A percentile compares a stretch with the other conserved stretches of the same genome.
Conservation (phyloP, 768 basidiomycete species). For the Pisolithus orientalis region DNA sequence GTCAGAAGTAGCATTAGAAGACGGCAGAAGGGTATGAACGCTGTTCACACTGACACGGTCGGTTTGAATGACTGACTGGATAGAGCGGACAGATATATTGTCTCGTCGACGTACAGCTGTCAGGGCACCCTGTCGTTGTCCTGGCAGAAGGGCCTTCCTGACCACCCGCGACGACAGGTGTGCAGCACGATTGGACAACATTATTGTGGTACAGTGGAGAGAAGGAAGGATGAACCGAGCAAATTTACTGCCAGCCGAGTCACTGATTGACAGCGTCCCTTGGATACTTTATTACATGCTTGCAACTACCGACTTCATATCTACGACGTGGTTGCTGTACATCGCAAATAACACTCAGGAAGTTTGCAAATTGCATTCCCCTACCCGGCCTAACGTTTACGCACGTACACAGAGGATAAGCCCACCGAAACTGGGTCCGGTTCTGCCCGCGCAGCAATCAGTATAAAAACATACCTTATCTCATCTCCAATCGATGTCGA, state of each 20-base stretch:
- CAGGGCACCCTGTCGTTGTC: constrained; percentile 34
- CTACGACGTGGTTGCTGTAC: background rate
- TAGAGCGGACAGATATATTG: constrained; percentile 32
- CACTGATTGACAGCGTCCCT: no score
- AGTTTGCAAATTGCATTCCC: no score
- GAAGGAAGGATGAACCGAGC: no score
- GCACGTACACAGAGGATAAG: no score
- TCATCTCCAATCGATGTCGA: no score
- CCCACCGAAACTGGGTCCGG: no score
- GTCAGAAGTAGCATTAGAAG: background rate
- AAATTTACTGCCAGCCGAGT: no score
- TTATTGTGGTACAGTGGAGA: constrained; percentile 2
- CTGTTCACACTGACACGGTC: constrained; percentile 50
- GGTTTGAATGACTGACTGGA: constrained; percentile 65
- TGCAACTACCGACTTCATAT: background rate
- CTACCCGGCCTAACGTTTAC: no score
- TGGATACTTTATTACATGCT: no score
- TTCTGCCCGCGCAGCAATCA: no score
- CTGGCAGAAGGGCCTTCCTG: constrained; percentile 43
- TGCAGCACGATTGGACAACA: constrained; percentile 28
- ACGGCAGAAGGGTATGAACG: background rate
- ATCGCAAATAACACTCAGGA: no score
- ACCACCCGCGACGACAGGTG: constrained; percentile 23
- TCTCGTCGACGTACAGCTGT: constrained; percentile 34
- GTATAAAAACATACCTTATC: no score